These are phyloP conservation scores for Globisporangium radiosum DNA, from an alignment of 352 stramenopile genomes.

Conservation along the genomic window DNA sequence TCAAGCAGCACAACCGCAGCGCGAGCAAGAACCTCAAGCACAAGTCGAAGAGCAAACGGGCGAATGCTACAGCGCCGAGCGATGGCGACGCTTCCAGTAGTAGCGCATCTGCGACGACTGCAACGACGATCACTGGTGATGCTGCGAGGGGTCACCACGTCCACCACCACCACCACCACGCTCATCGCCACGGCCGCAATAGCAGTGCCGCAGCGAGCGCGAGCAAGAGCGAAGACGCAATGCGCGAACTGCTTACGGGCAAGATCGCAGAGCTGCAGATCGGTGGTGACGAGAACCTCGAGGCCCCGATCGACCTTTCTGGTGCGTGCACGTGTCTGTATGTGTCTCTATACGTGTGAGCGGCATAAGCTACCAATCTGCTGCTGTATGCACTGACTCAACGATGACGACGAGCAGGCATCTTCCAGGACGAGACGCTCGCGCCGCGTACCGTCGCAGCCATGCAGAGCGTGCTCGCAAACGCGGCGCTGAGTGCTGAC, in stretches of 20 bases:
- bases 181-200: conserved; percentile 18
- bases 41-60: conserved; percentile 71
- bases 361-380: background rate
- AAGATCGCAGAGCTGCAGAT: conserved; percentile 87
- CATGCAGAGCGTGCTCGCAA: conserved; percentile 31
- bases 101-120: background rate
- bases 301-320: conserved; percentile 64
- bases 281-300: conserved; percentile 69
- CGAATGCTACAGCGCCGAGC: conserved; percentile 11
- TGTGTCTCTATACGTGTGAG: conserved; percentile 1
- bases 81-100: conserved; percentile 8
- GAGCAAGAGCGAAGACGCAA: conserved; percentile 33
- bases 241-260: conserved; percentile 70
- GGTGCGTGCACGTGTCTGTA: conserved; percentile 18
- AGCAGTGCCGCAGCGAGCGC: conserved; percentile 19
- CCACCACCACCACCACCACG: conserved; percentile 11
- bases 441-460: conserved; percentile 22
- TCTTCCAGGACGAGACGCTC: conserved; percentile 61
- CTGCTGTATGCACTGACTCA: no score
- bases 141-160: conserved; percentile 14
- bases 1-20: conserved; percentile 49
- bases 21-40: conserved; percentile 72
- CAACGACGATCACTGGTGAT: conserved; percentile 8
- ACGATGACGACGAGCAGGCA: conserved; percentile 17
- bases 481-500: conserved; percentile 27